Percentiles rank a stretch among this genome's conserved stretches.
Conservation (phyloP, 495 filamentous ascomycete genomes). For the Aspergillus hancockii region DNA sequence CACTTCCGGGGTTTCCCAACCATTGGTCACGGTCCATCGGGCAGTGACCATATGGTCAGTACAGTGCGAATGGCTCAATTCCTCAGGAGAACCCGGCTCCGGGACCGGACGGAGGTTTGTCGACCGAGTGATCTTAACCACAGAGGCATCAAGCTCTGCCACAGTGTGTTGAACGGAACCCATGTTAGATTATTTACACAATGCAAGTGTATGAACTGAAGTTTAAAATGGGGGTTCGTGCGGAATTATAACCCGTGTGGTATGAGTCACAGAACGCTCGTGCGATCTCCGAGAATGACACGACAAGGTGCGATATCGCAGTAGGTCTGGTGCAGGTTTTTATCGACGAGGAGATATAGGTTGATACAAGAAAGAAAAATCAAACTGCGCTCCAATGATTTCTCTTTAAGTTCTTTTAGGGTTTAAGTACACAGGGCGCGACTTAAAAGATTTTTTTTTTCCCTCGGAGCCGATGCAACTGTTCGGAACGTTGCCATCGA, state of each 20-base stretch:
- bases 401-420: background rate
- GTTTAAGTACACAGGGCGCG: background rate
- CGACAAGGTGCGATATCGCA: background rate
- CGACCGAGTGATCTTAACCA: constrained; percentile 67
- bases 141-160: constrained; percentile 69
- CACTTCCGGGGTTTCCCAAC: constrained; percentile 79
- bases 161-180: constrained; percentile 35
- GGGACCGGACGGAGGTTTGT: constrained; percentile 69
- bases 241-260: constrained; percentile 4
- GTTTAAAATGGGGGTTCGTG: background rate
- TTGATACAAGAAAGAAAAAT: background rate
- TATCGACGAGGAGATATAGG: background rate
- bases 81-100: constrained; percentile 53
- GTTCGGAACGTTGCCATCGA: constrained; percentile 6
- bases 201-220: background rate
- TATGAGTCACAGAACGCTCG: constrained; percentile 17
- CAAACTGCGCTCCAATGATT: background rate
- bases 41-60: constrained; percentile 91
- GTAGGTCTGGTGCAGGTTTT: background rate
- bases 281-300: background rate
- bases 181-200: constrained; percentile 28
- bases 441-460: background rate
- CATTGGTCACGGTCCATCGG: constrained; percentile 62
- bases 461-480: background rate
- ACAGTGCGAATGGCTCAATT: constrained; percentile 58